Evolutionary conservation across 352 stramenopile genomes (phyloP).

Genomic region (Phytophthora pisi): DNA sequence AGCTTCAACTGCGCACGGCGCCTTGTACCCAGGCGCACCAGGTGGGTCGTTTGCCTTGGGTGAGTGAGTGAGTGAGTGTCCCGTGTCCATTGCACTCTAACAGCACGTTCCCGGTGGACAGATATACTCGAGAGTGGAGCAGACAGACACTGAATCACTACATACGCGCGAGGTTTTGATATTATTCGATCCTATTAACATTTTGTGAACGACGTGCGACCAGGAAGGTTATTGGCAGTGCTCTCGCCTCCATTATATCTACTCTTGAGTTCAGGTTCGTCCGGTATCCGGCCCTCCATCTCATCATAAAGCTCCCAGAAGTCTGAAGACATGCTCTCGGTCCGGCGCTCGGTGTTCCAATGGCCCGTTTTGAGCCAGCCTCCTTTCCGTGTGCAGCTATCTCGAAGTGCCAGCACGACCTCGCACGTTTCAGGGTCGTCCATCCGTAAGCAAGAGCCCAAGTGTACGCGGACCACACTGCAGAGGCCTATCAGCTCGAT

Average conservation of each 20-base stretch:
- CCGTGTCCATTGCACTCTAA: background rate
- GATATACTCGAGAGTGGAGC: background rate
- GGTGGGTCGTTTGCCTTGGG: background rate
- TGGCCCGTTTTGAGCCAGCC: conserved; percentile 68
- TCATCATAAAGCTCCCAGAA: conserved; percentile 32
- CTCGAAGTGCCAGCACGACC: conserved; percentile 57
- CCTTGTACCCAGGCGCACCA: background rate
- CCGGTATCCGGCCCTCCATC: conserved; percentile 28
- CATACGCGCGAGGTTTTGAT: background rate
- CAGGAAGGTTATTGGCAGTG: conserved; percentile 20
- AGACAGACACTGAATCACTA: background rate
- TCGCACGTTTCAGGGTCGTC: conserved; percentile 75
- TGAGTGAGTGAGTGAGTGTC: background rate
- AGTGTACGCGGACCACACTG: conserved; percentile 58
- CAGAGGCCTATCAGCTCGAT: conserved; percentile 67
- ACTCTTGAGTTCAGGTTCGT: conserved; percentile 33
- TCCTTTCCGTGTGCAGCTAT: conserved; percentile 55
- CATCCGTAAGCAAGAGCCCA: conserved; percentile 60
- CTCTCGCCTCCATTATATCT: conserved; percentile 24
- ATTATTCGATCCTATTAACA: conserved; percentile 19
- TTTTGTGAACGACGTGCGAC: conserved; percentile 11
- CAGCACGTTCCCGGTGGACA: background rate
- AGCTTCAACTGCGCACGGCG: background rate
- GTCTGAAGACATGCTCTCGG: conserved; percentile 32
- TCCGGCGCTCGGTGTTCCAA: conserved; percentile 25